Evolutionary conservation across 2,329 filamentous ascomycete species (phyloP).

Genomic region (Botrytis sinoallii): DNA sequence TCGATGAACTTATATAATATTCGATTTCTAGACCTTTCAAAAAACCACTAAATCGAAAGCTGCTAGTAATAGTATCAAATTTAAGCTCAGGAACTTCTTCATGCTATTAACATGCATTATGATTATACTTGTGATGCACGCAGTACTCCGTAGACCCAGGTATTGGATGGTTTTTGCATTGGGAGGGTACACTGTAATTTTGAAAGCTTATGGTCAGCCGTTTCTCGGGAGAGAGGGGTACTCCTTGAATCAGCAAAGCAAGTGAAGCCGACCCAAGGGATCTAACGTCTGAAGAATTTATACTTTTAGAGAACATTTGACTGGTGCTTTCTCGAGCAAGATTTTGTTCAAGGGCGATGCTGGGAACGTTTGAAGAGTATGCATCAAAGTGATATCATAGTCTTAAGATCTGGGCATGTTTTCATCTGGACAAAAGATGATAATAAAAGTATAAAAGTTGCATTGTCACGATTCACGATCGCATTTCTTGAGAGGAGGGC

Average conservation of each 20-base stretch:
- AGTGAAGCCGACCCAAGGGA: neutral
- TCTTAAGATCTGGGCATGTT: neutral
- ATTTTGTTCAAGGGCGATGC: neutral
- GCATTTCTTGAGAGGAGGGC: neutral
- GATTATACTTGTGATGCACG: neutral
- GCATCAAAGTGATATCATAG: conserved; percentile 7
- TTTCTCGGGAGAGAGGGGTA: neutral
- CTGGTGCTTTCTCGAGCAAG: neutral
- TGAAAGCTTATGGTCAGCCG: neutral
- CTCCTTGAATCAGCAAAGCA: neutral
- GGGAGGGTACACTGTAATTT: neutral
- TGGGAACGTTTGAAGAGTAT: neutral
- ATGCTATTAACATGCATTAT: conserved; percentile 3
- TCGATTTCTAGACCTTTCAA: neutral
- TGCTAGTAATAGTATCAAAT: neutral
- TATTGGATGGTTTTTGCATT: neutral
- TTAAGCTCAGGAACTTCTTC: neutral
- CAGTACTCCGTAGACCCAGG: neutral
- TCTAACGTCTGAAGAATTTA: neutral
- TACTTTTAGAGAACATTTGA: neutral
- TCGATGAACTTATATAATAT: conserved; percentile 2
- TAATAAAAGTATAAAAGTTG: neutral
- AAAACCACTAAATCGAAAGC: neutral
- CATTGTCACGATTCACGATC: neutral
- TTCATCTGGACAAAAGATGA: neutral